These are phyloP conservation scores for Herpotrichia juniperi DNA, from an alignment of 2,329 filamentous ascomycete species.

Conservation along the genomic window DNA sequence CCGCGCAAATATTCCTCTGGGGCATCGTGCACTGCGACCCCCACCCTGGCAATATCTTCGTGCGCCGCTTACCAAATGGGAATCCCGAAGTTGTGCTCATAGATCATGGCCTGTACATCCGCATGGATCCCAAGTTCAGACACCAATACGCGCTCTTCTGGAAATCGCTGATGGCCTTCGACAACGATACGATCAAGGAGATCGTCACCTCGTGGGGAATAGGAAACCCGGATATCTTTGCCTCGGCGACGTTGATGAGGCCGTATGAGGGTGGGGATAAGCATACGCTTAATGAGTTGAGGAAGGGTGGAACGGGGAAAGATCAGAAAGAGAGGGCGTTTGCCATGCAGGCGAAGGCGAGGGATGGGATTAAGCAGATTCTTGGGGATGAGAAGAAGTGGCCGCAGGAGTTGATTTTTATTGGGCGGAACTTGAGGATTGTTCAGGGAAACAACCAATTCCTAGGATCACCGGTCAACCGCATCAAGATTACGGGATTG, in stretches of 20 bases:
- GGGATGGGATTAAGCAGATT: conserved; percentile 76
- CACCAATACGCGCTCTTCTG: conserved; percentile 89
- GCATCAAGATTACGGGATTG: conserved; percentile 89
- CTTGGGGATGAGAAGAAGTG: conserved; percentile 85
- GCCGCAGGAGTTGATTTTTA: conserved; percentile 90
- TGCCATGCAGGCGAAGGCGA: conserved; percentile 78
- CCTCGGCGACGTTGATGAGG: conserved; percentile 84
- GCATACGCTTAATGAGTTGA: conserved; percentile 66
- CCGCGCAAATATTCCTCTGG: conserved; percentile 98
- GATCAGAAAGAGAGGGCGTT: conserved; percentile 68
- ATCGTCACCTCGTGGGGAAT: conserved; percentile 87
- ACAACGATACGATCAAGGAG: conserved; percentile 77
- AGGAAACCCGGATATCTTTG: conserved; percentile 87
- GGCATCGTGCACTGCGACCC: conserved; percentile 95
- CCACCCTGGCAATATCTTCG: conserved; percentile 96
- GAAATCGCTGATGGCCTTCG: conserved; percentile 92
- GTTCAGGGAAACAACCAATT: conserved; percentile 94
- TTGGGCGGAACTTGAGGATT: conserved; percentile 89
- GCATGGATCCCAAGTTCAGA: conserved; percentile 82
- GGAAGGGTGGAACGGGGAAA: conserved; percentile 57
- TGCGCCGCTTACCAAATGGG: conserved; percentile 83
- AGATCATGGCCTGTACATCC: conserved; percentile 95
- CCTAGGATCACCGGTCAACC: conserved; percentile 84
- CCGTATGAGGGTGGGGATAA: conserved; percentile 87
- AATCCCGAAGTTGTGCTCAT: conserved; percentile 90